These are phyloP conservation scores for Rosa hybrid DNA, from an alignment of 331 rosid genomes.

Conservation along the genomic window DNA sequence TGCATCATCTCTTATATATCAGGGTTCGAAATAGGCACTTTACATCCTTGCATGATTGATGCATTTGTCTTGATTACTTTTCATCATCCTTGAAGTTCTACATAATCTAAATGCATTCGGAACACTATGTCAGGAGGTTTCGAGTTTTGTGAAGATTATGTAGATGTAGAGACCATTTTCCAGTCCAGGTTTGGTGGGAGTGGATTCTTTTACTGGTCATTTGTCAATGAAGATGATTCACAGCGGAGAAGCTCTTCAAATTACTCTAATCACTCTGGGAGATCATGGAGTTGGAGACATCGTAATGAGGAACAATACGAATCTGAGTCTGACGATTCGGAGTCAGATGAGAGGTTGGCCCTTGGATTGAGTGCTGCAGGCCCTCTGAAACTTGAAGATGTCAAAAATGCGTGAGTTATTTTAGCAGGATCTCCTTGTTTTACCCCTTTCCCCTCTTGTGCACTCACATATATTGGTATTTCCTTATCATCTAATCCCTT, in stretches of 20 bases:
- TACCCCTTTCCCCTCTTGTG: not conserved
- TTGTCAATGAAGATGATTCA: constrained; percentile 62
- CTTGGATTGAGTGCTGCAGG: constrained; percentile 77
- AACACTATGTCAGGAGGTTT: constrained; percentile 45
- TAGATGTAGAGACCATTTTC: constrained; percentile 60
- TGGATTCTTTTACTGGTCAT: constrained; percentile 59
- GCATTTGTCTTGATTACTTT: not conserved
- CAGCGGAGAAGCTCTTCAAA: constrained; percentile 63
- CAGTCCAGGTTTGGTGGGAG: constrained; percentile 64
- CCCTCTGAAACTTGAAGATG: constrained; percentile 74
- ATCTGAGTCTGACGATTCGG: constrained; percentile 42
- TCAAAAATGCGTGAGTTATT: constrained; percentile 77
- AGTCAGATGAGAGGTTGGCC: constrained; percentile 55
- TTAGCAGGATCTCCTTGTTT: not conserved
- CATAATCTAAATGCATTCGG: constrained; percentile 7
- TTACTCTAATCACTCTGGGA: constrained; percentile 40
- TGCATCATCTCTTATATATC: not conserved
- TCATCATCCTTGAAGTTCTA: constrained; percentile 10
- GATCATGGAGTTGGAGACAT: constrained; percentile 54
- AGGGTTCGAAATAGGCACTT: constrained; percentile 7
- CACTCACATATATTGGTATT: constrained; percentile 1
- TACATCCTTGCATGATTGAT: constrained; percentile 10
- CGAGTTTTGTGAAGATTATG: constrained; percentile 64
- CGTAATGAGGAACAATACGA: constrained; percentile 44
- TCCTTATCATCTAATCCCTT: constrained; percentile 8